Base-by-base conservation (phyloP, 805 yeast genomes). In the Saccharomyces jurei region DNA sequence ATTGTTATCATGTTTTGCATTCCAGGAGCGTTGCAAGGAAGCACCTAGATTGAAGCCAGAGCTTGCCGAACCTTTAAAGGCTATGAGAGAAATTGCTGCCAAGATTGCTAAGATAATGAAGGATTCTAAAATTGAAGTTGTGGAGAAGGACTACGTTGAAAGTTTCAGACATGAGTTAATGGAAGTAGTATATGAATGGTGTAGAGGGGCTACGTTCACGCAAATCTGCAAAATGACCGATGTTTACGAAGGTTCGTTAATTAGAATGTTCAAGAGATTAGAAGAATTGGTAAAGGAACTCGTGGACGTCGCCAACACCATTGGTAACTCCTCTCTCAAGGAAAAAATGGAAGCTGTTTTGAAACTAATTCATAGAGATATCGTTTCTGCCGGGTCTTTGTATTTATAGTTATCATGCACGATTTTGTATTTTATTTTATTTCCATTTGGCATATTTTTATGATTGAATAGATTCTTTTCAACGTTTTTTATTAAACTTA, bases 221-320 rank as follows among this genome's bases (percentile, higher is more conserved):
- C 97, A 92, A 69, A 92, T 94, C 58, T 92, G 98, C 75, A 92
- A 92, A 71, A 90, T 94, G 97, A 94, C 99, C 0, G 99, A 94
- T 67, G 98, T 94, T 48, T 94, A 92, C 63, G 99, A 94, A 74
- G 99, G 99, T 46, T 86, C 96, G 25, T 78, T 94, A 66, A 92
- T 94, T 60, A 83, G 99, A 69, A 87, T 89, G 83, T 94, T 94
- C 76, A 86, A 94, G 71, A 80, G 99, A 67, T 76, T 94, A 53
- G 99, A 94, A 71, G 99, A 94, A 69, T 79, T 94, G 77, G 75
- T 94, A 54, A 82, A 92, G 65, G 99, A 94, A 70, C 78, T 94
- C 81, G 83, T 84, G 48, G 84, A 81, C 61, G 98, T 97, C 13
- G 94, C 99, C 2, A 89, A 87, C 66, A 89, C 96, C 14, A 94